Evolutionary conservation across 2,329 filamentous ascomycete genomes (phyloP), one percentile per base, ranked within the genome.

Genomic region (Tolypocladium inflatum): DNA sequence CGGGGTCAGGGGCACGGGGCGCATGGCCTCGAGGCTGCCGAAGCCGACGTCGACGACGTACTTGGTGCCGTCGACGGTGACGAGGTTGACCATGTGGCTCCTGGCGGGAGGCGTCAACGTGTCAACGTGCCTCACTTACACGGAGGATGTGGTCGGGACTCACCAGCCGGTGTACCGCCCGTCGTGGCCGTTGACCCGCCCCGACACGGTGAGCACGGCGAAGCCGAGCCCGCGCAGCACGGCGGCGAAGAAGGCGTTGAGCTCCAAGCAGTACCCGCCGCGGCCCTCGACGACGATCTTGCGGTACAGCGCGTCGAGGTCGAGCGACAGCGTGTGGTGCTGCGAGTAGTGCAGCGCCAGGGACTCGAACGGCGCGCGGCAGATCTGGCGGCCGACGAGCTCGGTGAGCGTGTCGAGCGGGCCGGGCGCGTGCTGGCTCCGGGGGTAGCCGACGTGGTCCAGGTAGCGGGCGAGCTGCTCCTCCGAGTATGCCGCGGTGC

Each of bases 1-100:
- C 7, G 45, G 15, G 7, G 26, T 50, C 45, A 50, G 15, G 7
- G 45, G 45, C 26, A 50, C 23, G 45, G 45, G 45, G 3, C 45
- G 17, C 45, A 30, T 50, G 5, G 73, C 60, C 10, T 65, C 67
- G 61, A 80, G 77, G 56, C 76, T 76, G 23, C 84, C 85, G 23
- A 19, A 50, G 45, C 23, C 45, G 23, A 48, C 43, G 43, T 48
- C 43, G 43, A 48, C 43, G 23, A 23, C 43, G 43, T 48, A 17
- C 21, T 3, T 15, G 43, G 15, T 7, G 43, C 43, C 43, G 21
- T 73, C 70, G 26, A 89, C 75, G 33, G 74, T 79, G 53, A 86
- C 77, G 57, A 87, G 76, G 63, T 83, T 81, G 57, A 84, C 72
- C 75, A 85, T 81, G 67, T 87, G 84, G 17, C 73, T 71, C 81